Evolutionary conservation across 768 basidiomycete species (phyloP), one percentile per base, ranked within the genome.

Genomic region (Hypholoma fasciculare): DNA sequence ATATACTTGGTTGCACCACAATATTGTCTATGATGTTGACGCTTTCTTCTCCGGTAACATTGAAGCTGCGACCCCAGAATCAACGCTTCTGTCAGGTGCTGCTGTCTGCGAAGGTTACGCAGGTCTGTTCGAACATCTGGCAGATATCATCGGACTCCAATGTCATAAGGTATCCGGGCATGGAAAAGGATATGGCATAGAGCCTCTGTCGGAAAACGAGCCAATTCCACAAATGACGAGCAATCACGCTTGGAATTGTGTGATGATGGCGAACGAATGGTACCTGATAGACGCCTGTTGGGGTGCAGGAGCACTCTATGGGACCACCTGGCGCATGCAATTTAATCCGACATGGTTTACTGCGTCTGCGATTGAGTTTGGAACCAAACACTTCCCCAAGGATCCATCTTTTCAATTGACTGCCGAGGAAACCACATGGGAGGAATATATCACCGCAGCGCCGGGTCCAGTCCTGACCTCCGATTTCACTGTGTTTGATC

Each of bases 81-180:
- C 72, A 7, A 78, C 76, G 8, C 65, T 81, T 0, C 63, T 65
- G 1, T 75, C 76, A 23, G 81, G 81, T 3, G 66, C 80, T 4
- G 81, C 80, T 34, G 79, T 81, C 9, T 82, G 81, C 58, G 79
- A 79, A 51, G 81, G 81, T 16, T 81, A 80, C 61, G 76, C 79
- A 3, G 78, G 77, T 3, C 62, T 82, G 26, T 82, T 79, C 61
- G 61, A 69, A 47, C 63, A 65, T 46, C 70, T 82, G 16, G 75
- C 76, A n/a, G 69, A 74, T 54, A 60, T 65, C 11, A 72, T 74
- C 8, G 78, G 77, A 7, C 63, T 81, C 37, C 73, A 78, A 54
- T 74, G 69, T 6, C 67, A 74, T 53, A 77, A 75, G 49, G 74
- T 81, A 4, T 66, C 70, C 26, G 80, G 79, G 12, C 78, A 80